Base-by-base conservation (phyloP, 192 early-diverging fungal species). In the Globomyces pollinis-pini region DNA sequence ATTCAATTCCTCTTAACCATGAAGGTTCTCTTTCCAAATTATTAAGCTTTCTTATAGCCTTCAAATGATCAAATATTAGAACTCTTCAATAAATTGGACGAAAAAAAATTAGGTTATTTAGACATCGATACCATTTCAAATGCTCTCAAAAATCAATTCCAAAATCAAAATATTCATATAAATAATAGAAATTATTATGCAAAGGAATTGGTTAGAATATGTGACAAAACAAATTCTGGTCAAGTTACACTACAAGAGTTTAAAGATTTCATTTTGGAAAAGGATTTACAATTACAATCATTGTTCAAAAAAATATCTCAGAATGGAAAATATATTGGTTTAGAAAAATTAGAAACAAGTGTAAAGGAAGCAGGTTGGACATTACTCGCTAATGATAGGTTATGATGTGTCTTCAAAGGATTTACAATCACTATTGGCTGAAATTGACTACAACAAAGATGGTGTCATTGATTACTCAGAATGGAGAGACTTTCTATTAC, bases 211-310 rank as follows among this genome's bases (percentile, higher is more conserved):
- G 61, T 71, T 0, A 38, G 47, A 43, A 49, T 64, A 26, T 67
- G 66, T 35, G 71, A 73, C 41, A 64, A 73, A 39, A 65, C 64
- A 5, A 63, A 65, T 41, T 59, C 68, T 51, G 71, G 71, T 6
- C 36, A 53, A 26, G 62, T 73, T 15, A 42, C 50, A 11, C 62
- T 73, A 38, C 55, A 61, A 21, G 71, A 73, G 39, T 73, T 73
- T 52, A 62, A 54, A 42, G 47, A 72, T 39, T 88, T 85, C 69
- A 78, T 87, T 2, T 64, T 78, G 15, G 72, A 80, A 50, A 86
- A 86, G 54, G 87, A 87, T 58, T 64, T 71, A 49, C 76, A 85
- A 45, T 64, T 89, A 16, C 76, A 73, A 74, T 59, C 69, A 12
- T 65, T 86, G 13, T 89, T 89, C 67, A 23, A 38, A 30, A 28